Evolutionary conservation across 768 basidiomycete genomes (phyloP).

Genomic region (Termitomyces sp.): DNA sequence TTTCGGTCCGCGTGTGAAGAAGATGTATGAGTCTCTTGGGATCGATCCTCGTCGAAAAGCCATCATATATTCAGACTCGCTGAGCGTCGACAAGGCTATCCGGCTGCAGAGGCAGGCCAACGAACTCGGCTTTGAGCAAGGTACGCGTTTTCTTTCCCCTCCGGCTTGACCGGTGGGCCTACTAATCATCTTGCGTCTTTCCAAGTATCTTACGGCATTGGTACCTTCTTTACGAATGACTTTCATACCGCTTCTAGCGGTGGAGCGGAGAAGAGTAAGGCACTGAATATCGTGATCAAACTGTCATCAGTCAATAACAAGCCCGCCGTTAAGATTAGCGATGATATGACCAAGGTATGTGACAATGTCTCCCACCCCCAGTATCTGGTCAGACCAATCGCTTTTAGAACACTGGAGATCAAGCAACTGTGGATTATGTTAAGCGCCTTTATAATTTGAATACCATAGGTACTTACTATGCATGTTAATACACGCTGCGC

Average conservation of each 20-base stretch:
- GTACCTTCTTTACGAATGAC: constrained; percentile 90
- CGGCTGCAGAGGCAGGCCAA: constrained; percentile 66
- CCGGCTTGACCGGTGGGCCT: background rate
- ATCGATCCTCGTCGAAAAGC: constrained; percentile 60
- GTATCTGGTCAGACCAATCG: background rate
- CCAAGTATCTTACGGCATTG: constrained; percentile 87
- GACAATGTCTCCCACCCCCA: background rate
- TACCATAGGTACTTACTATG: background rate
- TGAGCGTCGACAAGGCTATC: constrained; percentile 68
- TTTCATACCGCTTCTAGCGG: constrained; percentile 46
- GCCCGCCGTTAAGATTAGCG: constrained; percentile 90
- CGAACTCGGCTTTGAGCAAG: constrained; percentile 59
- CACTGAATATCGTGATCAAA: constrained; percentile 95
- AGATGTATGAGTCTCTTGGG: constrained; percentile 64
- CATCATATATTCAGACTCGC: constrained; percentile 81
- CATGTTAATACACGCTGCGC: background rate
- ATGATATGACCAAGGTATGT: constrained; percentile 75
- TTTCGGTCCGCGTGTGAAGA: constrained; percentile 73
- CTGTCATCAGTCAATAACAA: constrained; percentile 65
- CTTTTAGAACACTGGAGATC: constrained; percentile 62
- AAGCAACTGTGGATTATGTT: constrained; percentile 49
- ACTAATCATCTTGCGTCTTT: background rate
- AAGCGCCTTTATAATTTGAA: constrained; percentile 44
- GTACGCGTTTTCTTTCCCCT: constrained; percentile 26
- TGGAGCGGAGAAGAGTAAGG: constrained; percentile 58